Conservation (phyloP, 129 eudicot species). For the Heracleum sosnowskyi region DNA sequence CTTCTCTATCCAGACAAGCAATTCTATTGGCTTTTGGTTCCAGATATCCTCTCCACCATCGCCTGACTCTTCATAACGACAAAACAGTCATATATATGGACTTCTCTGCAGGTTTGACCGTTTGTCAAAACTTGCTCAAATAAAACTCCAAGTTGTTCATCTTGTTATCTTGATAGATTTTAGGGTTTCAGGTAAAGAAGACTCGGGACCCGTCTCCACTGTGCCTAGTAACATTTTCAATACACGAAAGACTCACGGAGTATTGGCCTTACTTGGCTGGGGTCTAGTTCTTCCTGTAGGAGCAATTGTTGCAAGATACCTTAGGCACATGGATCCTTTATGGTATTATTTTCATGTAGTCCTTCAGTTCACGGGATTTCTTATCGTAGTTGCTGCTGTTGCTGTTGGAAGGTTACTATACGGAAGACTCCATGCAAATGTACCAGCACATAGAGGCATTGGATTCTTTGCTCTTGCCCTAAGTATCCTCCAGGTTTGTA, state of each 20-base stretch:
- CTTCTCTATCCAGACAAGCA: constrained; percentile 46
- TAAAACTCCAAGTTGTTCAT: neutral
- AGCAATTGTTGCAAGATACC: constrained; percentile 67
- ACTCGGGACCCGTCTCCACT: constrained; percentile 17
- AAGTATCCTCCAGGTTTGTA: constrained; percentile 66
- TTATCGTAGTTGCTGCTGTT: constrained; percentile 47
- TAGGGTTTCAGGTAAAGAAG: constrained; percentile 30
- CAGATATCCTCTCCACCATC: constrained; percentile 58
- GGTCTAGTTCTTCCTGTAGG: constrained; percentile 75
- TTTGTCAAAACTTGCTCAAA: neutral
- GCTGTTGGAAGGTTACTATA: constrained; percentile 60
- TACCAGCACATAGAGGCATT: constrained; percentile 67
- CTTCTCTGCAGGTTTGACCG: constrained; percentile 62
- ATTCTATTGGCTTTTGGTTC: constrained; percentile 54
- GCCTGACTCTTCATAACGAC: constrained; percentile 62
- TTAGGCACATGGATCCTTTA: constrained; percentile 55
- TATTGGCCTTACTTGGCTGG: constrained; percentile 70
- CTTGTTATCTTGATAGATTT: neutral
- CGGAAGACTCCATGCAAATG: constrained; percentile 34
- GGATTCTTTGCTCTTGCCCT: constrained; percentile 62
- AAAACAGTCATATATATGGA: constrained; percentile 57
- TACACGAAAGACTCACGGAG: constrained; percentile 60
- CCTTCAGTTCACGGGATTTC: constrained; percentile 68
- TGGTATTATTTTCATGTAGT: constrained; percentile 71
- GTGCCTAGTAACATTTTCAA: constrained; percentile 22